Conservation (phyloP, 169 alveolate species). For the Eimeria acervulina region DNA sequence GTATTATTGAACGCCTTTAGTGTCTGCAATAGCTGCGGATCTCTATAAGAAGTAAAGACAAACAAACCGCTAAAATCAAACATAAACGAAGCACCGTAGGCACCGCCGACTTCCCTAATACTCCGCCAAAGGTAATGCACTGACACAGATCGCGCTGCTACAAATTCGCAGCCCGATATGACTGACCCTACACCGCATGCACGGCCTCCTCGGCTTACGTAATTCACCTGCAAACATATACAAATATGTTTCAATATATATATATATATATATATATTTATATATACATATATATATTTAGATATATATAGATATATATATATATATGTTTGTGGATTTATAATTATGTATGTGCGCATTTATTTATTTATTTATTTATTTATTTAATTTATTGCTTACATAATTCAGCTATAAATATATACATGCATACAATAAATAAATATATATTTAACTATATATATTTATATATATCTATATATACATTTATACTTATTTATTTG, state of each 20-base stretch:
- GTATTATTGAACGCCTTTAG: slow-evolving; percentile 46
- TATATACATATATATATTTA: too few relatives aligned
- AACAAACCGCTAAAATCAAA: slow-evolving; percentile 29
- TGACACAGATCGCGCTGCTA: slow-evolving; percentile 31
- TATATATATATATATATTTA: too few relatives aligned
- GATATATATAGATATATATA: too few relatives aligned
- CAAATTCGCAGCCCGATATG: slow-evolving; percentile 1
- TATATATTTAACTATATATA: too few relatives aligned
- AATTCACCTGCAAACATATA: slow-evolving; percentile 73
- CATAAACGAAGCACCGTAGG: slow-evolving; percentile 67
- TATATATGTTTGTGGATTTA: too few relatives aligned
- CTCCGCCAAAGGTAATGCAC: slow-evolving; percentile 71
- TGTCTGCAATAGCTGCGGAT: slow-evolving; percentile 70
- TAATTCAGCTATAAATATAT: too few relatives aligned
- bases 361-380: not conserved
- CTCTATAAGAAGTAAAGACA: slow-evolving; percentile 73
- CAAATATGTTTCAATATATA: too few relatives aligned
- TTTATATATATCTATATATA: too few relatives aligned
- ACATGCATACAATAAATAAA: too few relatives aligned
- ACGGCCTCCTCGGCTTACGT: slow-evolving; percentile 78
- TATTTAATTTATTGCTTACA: not conserved
- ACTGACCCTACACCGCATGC: slow-evolving; percentile 35
- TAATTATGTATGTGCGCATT: too few relatives aligned
- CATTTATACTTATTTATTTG: too few relatives aligned
- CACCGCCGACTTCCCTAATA: slow-evolving; percentile 80